phyloP scores from a whole-genome alignment of 2,329 filamentous ascomycete genomes.

The Domatiomyces catenatus region DNA sequence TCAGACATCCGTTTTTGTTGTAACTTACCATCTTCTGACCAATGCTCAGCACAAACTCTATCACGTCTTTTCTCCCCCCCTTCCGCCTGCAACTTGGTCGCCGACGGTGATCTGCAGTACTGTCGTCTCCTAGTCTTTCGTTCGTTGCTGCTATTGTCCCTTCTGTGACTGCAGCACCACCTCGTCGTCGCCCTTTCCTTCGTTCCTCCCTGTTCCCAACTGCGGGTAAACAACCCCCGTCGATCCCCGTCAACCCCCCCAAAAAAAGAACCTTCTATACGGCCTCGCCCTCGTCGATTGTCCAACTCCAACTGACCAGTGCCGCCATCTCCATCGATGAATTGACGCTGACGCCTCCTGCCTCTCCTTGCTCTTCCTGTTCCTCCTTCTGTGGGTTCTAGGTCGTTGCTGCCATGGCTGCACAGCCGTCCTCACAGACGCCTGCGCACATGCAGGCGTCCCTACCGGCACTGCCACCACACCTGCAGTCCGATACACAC shows the following conservation, averaged over 20 bases:
- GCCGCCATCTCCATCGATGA: background rate
- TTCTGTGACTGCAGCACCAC: background rate
- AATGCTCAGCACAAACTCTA: background rate
- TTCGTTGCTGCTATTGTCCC: background rate
- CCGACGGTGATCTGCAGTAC: background rate
- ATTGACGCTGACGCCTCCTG: background rate
- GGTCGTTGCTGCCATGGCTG: conserved; percentile 22
- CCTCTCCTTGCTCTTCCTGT: background rate
- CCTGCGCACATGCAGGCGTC: conserved; percentile 63
- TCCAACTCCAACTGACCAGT: background rate
- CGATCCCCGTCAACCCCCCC: too few relatives aligned
- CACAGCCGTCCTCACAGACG: conserved; percentile 12
- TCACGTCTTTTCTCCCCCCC: background rate
- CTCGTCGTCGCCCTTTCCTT: background rate
- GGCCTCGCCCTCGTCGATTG: background rate
- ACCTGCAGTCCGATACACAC: conserved; percentile 38
- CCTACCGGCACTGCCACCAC: conserved; percentile 71
- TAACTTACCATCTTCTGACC: background rate
- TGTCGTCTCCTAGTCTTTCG: background rate
- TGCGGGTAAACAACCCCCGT: too few relatives aligned
- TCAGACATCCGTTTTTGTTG: background rate
- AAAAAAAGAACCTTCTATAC: background rate
- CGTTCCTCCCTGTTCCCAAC: background rate
- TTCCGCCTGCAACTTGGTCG: background rate
- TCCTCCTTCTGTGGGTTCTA: too few relatives aligned